Evolutionary conservation across 495 filamentous ascomycete species (phyloP).

Genomic region (Cercophora scortea): DNA sequence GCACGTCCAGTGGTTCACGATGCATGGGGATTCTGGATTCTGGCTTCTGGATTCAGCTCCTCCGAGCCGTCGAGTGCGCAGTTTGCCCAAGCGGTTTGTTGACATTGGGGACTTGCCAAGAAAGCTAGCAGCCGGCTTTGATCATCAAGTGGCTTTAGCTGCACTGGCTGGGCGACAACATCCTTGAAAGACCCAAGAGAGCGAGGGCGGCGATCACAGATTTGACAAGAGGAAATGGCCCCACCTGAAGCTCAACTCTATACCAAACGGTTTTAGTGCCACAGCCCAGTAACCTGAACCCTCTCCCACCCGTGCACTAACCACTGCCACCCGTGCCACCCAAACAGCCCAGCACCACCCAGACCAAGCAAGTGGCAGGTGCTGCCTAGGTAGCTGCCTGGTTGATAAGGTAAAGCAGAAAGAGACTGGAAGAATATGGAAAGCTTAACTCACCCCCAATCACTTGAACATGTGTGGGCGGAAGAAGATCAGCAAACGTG

Average conservation of each 20-base stretch:
- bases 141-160: slow-evolving; percentile 14
- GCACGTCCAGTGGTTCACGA: no score
- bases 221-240: background rate
- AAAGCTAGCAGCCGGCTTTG: background rate
- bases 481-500: no score
- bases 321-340: no score
- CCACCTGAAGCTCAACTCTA: background rate
- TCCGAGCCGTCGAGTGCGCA: background rate
- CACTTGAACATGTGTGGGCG: no score
- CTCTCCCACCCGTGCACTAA: no score
- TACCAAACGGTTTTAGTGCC: background rate
- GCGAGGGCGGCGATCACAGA: slow-evolving; percentile 5
- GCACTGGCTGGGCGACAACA: slow-evolving; percentile 18
- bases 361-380: no score
- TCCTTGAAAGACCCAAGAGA: background rate
- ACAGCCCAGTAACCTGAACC: background rate
- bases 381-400: no score
- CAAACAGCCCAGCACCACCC: no score
- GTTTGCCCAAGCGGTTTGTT: slow-evolving; percentile 3
- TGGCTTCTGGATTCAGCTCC: background rate
- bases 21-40: no score
- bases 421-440: no score
- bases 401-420: no score
- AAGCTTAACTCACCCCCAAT: no score
- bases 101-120: slow-evolving; percentile 9